Conservation (phyloP, 495 filamentous ascomycete genomes). For the Aspergillus panamensis region DNA sequence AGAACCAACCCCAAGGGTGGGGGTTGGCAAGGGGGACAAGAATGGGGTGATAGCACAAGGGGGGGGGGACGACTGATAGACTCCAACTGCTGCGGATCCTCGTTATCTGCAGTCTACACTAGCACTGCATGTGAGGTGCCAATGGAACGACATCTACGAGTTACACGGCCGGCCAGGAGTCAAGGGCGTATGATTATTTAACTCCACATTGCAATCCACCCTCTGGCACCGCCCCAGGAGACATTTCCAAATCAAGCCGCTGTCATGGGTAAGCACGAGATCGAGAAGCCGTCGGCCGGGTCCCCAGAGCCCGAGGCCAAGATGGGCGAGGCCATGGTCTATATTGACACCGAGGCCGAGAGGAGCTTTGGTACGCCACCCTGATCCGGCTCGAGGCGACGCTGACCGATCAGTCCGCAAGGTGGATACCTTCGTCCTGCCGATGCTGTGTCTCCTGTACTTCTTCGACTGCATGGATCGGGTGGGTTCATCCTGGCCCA, state of each 20-base stretch:
- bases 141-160: neutral
- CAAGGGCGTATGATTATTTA: neutral
- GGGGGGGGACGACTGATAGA: neutral
- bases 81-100: neutral
- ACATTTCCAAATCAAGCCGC: neutral
- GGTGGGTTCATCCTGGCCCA: conserved; percentile 40
- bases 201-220: neutral
- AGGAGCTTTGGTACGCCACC: conserved; percentile 17
- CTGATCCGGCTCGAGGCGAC: too few relatives aligned
- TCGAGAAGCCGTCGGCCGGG: conserved; percentile 6
- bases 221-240: neutral
- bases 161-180: conserved; percentile 8
- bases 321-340: conserved; percentile 12
- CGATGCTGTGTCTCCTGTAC: conserved; percentile 50
- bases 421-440: conserved; percentile 32
- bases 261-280: neutral
- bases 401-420: conserved; percentile 22
- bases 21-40: conserved; percentile 18
- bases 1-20: conserved; percentile 9
- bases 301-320: conserved; percentile 15
- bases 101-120: neutral
- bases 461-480: conserved; percentile 60
- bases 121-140: neutral
- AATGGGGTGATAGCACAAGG: conserved; percentile 22
- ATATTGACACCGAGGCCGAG: conserved; percentile 27